phyloP scores from a whole-genome alignment of 176 grass and related monocot genomes.

The Ensete glaucum region DNA sequence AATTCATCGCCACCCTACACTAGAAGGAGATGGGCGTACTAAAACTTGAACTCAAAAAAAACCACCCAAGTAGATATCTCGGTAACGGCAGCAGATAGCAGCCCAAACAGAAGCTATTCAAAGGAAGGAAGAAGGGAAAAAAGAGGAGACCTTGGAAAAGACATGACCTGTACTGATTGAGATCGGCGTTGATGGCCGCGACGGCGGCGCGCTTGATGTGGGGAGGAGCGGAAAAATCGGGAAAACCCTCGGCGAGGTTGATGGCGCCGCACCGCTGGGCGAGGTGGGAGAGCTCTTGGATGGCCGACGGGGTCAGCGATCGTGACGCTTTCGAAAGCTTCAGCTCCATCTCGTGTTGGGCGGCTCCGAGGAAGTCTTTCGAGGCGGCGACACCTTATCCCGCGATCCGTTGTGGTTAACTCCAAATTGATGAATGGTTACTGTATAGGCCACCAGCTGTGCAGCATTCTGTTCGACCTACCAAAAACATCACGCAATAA shows the following conservation, averaged over 20 bases:
- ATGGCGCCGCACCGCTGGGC: conserved; percentile 61
- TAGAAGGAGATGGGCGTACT: too few species aligned
- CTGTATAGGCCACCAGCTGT: too few species aligned
- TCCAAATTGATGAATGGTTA: not conserved
- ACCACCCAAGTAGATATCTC: not conserved
- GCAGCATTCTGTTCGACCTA: too few species aligned
- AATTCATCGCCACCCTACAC: too few species aligned
- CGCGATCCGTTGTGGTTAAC: not conserved
- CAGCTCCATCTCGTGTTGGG: conserved; percentile 31
- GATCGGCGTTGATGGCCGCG: conserved; percentile 53
- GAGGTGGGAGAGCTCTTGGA: conserved; percentile 78
- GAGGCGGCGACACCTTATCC: too few species aligned
- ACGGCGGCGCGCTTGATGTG: conserved; percentile 56
- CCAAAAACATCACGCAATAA: too few species aligned
- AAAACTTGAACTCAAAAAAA: too few species aligned
- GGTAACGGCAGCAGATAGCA: not conserved
- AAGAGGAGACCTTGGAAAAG: not conserved
- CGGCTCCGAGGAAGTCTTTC: too few species aligned
- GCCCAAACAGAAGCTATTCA: not conserved
- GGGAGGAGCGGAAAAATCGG: conserved; percentile 66
- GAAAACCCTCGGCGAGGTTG: conserved; percentile 94
- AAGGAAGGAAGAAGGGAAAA: not conserved
- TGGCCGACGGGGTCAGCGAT: conserved; percentile 39
- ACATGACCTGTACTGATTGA: conserved; percentile 79
- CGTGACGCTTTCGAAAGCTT: conserved; percentile 50